Percentiles rank a stretch among this genome's conserved stretches.
Conservation (phyloP, 805 yeast genomes). For the Nakazawaea wyomingensis region DNA sequence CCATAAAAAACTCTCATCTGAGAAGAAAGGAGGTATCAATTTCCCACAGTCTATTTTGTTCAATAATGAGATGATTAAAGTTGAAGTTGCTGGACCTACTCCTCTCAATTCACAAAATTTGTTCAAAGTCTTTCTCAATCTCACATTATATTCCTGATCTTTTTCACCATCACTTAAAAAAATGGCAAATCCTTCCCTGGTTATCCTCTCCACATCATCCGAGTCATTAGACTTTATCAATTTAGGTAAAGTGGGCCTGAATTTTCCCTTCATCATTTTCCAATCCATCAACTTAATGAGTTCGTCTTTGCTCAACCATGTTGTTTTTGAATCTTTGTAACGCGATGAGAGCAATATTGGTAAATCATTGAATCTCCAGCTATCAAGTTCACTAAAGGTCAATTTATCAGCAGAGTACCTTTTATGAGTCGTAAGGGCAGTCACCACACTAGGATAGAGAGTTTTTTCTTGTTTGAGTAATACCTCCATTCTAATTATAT, state of each 20-base stretch:
- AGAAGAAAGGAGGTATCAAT: conserved; percentile 42
- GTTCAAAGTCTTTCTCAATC: conserved; percentile 25
- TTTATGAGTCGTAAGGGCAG: conserved; percentile 6
- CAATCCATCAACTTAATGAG: conserved; percentile 40
- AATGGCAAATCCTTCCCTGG: conserved; percentile 25
- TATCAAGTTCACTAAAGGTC: conserved; percentile 31
- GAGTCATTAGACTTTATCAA: conserved; percentile 33
- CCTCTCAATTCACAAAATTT: conserved; percentile 34
- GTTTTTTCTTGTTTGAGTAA: conserved; percentile 1
- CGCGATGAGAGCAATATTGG: conserved; percentile 26
- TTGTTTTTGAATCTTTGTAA: conserved; percentile 11
- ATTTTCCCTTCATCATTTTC: conserved; percentile 41
- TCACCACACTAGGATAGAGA: not conserved
- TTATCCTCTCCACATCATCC: conserved; percentile 24
- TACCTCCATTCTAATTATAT: conserved; percentile 1
- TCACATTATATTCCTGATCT: conserved; percentile 16
- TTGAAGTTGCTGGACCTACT: conserved; percentile 48
- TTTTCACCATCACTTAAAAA: conserved; percentile 9
- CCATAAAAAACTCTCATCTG: conserved; percentile 41
- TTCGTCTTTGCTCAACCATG: conserved; percentile 34
- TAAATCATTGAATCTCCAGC: conserved; percentile 29
- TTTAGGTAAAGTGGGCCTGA: conserved; percentile 38
- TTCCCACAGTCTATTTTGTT: not conserved
- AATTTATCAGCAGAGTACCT: conserved; percentile 15
- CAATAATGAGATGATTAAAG: conserved; percentile 33